Evolutionary conservation across 331 rosid genomes (phyloP), one percentile per base, ranked within the genome.

Genomic region (Malus hybrid): DNA sequence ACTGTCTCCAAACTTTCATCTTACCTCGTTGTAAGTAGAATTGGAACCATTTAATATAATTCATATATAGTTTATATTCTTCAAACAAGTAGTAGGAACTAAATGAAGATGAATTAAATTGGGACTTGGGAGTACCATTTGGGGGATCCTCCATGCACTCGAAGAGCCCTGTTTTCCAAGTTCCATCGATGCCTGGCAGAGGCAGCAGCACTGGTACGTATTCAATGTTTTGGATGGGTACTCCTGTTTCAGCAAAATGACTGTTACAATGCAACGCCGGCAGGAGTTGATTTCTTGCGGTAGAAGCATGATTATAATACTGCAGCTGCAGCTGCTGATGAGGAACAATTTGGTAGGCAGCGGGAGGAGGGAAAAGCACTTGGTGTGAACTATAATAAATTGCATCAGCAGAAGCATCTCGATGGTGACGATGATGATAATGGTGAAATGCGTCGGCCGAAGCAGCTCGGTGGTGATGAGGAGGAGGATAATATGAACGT

Each of bases 301-400:
- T 36, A 15, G 36, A 31, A 63, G 33, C 39, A 29, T 31, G 67
- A 63, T 60, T 24, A 60, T 60, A 5, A 24, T 57, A 72, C 20
- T 65, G 69, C 22, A 33, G 44, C 20, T 32, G 69, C 22, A 1
- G 46, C 5, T 36, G 22, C 24, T 65, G 69, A 18, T 32, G 69
- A 18, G 24, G 46, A 31, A 9, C 27, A 31, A 65, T 57, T 72
- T 60, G 76, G 24, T 72, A 60, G 24, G 76, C 28, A 15, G 76
- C 76, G 6, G 76, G 76, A 72, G 76, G 76, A 57, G 76, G 76
- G 27, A 57, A 24, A 5, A 39, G 6, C 29, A 72, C 56, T 36
- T 62, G 67, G 15, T 56, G 11, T 73, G 44, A 20, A 61, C 29
- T 11, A 62, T 42, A 73, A 42, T 61, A 16, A 15, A 28, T 42